A percentile compares a stretch with the other conserved stretches of the same genome.
phyloP scores from a whole-genome alignment of 1,284 basidiomycete species.

The Sporisorium exsertum region DNA sequence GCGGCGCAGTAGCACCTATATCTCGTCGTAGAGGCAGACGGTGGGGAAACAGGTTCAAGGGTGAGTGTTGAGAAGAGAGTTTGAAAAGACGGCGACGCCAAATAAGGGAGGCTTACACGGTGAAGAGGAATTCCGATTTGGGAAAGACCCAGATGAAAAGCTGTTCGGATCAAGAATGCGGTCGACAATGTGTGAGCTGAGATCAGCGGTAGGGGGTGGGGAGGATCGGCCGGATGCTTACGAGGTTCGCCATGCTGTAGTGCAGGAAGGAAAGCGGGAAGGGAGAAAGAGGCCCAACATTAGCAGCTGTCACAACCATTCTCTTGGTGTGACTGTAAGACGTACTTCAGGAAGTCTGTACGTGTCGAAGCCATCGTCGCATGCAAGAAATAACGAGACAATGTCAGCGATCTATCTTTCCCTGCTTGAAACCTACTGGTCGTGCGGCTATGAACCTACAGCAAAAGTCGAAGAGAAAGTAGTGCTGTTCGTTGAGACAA shows the following conservation, averaged over 20 bases:
- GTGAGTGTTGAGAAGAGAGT: neutral
- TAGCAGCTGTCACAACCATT: neutral
- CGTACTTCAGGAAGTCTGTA: slow-evolving; percentile 76
- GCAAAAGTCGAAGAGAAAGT: slow-evolving; percentile 82
- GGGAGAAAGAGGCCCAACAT: neutral
- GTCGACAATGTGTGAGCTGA: neutral
- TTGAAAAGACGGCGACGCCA: neutral
- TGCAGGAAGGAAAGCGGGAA: neutral
- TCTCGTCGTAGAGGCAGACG: neutral
- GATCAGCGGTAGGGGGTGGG: too few relatives aligned
- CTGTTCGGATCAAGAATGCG: neutral
- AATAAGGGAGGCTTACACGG: slow-evolving; percentile 28
- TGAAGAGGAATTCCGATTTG: slow-evolving; percentile 54
- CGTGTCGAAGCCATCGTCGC: neutral
- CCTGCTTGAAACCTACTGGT: too few relatives aligned
- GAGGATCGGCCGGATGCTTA: neutral
- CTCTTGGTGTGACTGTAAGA: neutral
- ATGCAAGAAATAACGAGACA: neutral
- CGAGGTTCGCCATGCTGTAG: slow-evolving; percentile 77
- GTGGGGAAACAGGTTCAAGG: neutral
- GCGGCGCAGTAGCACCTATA: slow-evolving; percentile 58
- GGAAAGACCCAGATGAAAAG: slow-evolving; percentile 61
- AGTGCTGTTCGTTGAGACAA: slow-evolving; percentile 68
- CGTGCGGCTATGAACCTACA: neutral
- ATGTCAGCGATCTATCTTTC: neutral